Base-by-base conservation (phyloP, 768 basidiomycete species). In the Agrocybe pediades region DNA sequence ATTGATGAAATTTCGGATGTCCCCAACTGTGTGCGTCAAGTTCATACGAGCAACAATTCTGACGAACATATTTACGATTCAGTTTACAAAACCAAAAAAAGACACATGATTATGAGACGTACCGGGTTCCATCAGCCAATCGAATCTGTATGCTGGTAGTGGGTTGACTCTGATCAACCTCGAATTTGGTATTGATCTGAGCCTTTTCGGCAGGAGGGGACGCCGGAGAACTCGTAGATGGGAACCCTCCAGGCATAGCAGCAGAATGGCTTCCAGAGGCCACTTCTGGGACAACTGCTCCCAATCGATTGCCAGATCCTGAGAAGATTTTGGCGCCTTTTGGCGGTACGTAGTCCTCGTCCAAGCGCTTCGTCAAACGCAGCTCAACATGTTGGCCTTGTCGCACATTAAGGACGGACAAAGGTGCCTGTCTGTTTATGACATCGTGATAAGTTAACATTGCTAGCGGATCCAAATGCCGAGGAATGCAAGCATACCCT, bases 91-190 rank as follows among this genome's bases (percentile, higher is more conserved):
- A 4, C n/a, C 39, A 25, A 24, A 27, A 25, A 24, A 25, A 24
- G 21, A 20, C n/a, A 19, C 9, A 21, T 30, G 43, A 51, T 33
- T 19, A 51, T 15, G 48, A 40, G 56, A 62, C 71, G 6, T 58
- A 90, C 90, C 92, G 83, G 16, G 92, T 90, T 8, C 96, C 96
- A 70, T 96, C 95, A 9, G 90, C 92, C 49, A 98, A 65, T 50
- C 97, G 78, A 53, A 98, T 82, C 74, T 98, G 97, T 9, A 98
- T 77, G 68, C 85, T 92, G 39, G 95, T 97, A 43, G 86, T 89
- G 5, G 96, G 95, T 68, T 80, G 76, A 15, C 73, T 81, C 68
- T 83, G 83, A 65, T 98, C 94, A 8, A 98, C 92, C 67, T 88
- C 84, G 64, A 95, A 96, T 49, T 73, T 72, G 9, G 86, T 79